Conservation (phyloP, 345 rosid species). For the Raphanus sativus region DNA sequence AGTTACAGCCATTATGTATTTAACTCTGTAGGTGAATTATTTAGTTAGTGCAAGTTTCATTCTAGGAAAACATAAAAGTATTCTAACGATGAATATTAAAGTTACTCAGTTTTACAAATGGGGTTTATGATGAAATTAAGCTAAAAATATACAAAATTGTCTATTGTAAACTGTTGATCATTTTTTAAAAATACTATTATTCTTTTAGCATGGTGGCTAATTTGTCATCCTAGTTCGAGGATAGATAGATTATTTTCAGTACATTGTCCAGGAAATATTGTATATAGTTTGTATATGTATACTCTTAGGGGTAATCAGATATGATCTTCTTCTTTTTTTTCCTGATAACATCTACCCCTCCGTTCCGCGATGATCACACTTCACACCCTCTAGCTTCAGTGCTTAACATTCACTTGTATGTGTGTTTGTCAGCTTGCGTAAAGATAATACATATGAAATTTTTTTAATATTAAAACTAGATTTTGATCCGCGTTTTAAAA, state of each 20-base stretch:
- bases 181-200: background rate
- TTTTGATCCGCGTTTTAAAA: too few species aligned
- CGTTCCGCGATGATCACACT: background rate
- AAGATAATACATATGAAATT: background rate
- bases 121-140: background rate
- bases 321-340: slow-evolving; percentile 1
- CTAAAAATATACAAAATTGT: background rate
- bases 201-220: background rate
- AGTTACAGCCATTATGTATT: background rate
- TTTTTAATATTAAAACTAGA: too few species aligned
- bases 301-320: slow-evolving; percentile 19
- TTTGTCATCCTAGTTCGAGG: background rate
- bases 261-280: background rate
- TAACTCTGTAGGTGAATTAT: background rate
- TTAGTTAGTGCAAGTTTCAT: background rate
- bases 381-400: slow-evolving; percentile 28
- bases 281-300: background rate
- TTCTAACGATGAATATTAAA: background rate
- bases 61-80: background rate
- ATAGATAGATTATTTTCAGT: background rate
- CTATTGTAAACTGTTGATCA: background rate
- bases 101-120: background rate
- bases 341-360: slow-evolving; percentile 19
- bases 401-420: slow-evolving; percentile 6
- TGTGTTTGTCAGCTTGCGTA: background rate